Base-by-base conservation (phyloP, 1,139 yeast genomes). In the Zygoascus sp. region DNA sequence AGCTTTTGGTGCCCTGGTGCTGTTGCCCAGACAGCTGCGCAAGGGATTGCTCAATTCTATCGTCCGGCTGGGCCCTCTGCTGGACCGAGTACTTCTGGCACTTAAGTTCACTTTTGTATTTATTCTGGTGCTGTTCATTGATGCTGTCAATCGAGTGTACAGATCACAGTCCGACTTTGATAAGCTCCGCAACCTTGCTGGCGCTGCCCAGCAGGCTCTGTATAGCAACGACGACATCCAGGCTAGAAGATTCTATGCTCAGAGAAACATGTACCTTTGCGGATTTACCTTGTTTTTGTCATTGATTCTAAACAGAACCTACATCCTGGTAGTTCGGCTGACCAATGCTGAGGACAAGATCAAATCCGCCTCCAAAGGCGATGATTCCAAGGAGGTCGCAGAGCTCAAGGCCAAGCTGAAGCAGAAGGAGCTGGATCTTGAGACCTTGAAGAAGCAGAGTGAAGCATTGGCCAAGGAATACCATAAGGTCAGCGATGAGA, bases 211-310 rank as follows among this genome's bases (percentile, higher is more conserved):
- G 7, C 90, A 85, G 58, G 46, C 42, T 25, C 17, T 46, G 34
- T 28, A 43, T 23, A 34, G 25, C 27, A 43, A 20, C 15, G 74
- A 95, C 49, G 96, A 88, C 58, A 73, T 83, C 52, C 94, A 84
- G 65, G 90, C 97, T 19, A 80, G 97, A 67, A 77, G 90, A 62
- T 94, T 94, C 68, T 89, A 90, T 62, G 88, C 97, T 17, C 98
- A 94, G 72, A 81, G 99, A 70, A 94, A 94, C 73, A 82, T 90
- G 85, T 94, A 94, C 62, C 76, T 94, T 51, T 88, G 97, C 59
- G 99, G 99, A 1, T 89, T 90, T 69, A 89, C 97, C 2, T 75
- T 94, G 65, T 94, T 94, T 66, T 73, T 92, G 62, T 86, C 96
- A 1, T 74, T 89, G 61, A 83, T 89, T 50, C 79, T 90, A 58